These are phyloP conservation scores for Nematocida ironsii DNA, from an alignment of 371 early-diverging fungal genomes.

Conservation along the genomic window DNA sequence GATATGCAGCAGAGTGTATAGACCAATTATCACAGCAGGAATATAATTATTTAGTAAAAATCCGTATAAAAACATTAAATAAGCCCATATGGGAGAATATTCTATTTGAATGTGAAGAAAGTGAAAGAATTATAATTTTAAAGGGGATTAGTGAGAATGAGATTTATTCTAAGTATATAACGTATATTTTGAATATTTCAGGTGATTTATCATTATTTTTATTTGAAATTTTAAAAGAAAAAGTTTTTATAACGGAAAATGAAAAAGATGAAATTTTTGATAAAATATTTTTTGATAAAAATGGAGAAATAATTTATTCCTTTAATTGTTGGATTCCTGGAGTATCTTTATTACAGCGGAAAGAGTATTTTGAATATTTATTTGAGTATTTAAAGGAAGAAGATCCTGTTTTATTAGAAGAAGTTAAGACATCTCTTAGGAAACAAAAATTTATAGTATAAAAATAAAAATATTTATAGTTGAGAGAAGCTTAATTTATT, in stretches of 20 bases:
- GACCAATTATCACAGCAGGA: conserved; percentile 12
- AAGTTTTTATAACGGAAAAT: background rate
- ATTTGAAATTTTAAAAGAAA: conserved; percentile 14
- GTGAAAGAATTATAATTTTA: conserved; percentile 1
- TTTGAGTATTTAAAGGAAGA: conserved; percentile 26
- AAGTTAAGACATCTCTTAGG: conserved; percentile 22
- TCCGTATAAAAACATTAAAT: conserved; percentile 13
- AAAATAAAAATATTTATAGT: background rate
- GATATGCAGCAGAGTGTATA: background rate
- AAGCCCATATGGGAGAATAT: conserved; percentile 24
- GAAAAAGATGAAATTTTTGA: conserved; percentile 37
- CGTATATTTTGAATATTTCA: background rate
- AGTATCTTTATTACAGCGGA: conserved; percentile 19
- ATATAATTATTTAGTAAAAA: conserved; percentile 37
- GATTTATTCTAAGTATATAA: conserved; percentile 27
- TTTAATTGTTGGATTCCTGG: conserved; percentile 46
- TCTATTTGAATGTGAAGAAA: background rate
- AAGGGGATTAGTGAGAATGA: background rate
- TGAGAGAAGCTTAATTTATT: background rate
- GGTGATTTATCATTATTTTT: conserved; percentile 43
- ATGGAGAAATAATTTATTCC: conserved; percentile 15
- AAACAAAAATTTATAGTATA: conserved; percentile 45
- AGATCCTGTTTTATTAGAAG: conserved; percentile 7
- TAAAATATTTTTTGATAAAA: conserved; percentile 50
- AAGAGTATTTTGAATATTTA: conserved; percentile 43